Evolutionary conservation across 768 basidiomycete species (phyloP).

Genomic region (Leucosporidium scottii): DNA sequence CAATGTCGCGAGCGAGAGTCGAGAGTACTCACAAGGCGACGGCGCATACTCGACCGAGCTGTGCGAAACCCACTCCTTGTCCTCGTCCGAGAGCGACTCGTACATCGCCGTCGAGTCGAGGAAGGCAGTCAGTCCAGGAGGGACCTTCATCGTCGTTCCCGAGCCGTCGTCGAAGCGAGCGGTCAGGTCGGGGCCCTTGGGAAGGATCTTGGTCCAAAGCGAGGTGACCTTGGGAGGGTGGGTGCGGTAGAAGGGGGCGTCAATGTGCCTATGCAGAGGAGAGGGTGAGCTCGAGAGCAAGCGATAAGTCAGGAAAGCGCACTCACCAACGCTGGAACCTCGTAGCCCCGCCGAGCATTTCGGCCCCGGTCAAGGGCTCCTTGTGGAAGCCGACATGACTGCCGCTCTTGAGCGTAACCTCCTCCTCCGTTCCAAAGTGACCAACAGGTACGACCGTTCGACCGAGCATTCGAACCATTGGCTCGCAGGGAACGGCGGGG

Average conservation of each 20-base stretch:
- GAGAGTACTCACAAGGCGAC: not conserved
- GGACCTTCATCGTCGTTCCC: not conserved
- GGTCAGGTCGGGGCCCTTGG: not conserved
- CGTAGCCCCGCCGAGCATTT: not conserved
- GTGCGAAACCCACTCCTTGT: not conserved
- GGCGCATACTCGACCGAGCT: conserved; percentile 12
- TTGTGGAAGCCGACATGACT: conserved; percentile 1
- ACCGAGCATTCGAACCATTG: conserved; percentile 6
- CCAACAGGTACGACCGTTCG: not conserved
- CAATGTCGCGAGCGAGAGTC: not conserved
- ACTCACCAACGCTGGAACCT: conserved; percentile 9
- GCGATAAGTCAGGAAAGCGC: no score
- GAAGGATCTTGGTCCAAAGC: conserved; percentile 3
- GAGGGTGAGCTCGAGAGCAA: not conserved
- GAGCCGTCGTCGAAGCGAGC: not conserved
- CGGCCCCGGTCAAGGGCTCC: not conserved
- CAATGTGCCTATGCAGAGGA: conserved; percentile 2
- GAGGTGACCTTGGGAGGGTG: conserved; percentile 3
- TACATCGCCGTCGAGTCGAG: not conserved
- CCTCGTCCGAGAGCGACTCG: not conserved
- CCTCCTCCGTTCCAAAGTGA: not conserved
- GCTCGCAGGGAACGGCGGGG: not conserved
- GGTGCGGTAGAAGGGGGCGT: not conserved
- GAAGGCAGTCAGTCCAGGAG: not conserved
- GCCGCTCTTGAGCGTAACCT: not conserved